phyloP scores from a whole-genome alignment of 208 protist species.

The Crithidia fasciculata region DNA sequence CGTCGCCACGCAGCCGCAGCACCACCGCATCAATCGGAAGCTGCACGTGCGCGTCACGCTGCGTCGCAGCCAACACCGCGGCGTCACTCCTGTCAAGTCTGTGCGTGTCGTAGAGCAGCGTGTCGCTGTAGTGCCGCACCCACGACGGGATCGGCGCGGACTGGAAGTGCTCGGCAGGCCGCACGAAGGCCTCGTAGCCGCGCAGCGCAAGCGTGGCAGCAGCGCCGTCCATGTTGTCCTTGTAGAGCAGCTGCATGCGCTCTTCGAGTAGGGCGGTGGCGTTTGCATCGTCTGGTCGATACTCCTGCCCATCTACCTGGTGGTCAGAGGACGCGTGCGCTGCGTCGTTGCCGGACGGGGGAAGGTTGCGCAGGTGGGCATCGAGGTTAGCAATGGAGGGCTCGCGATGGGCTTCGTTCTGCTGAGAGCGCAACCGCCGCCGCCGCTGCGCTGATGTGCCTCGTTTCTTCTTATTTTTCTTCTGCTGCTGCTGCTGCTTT shows the following conservation, averaged over 20 bases:
- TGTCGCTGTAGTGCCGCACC: conserved; percentile 48
- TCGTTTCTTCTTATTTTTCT: background rate
- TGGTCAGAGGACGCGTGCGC: background rate
- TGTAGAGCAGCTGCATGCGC: conserved; percentile 9
- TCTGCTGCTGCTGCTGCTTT: background rate
- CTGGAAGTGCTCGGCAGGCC: conserved; percentile 27
- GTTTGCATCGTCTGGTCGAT: conserved; percentile 22
- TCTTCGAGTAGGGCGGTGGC: conserved; percentile 21
- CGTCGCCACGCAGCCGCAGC: conserved; percentile 31
- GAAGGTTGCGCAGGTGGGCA: conserved; percentile 8
- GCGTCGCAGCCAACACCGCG: background rate
- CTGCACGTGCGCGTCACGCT: background rate
- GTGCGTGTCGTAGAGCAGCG: conserved; percentile 36
- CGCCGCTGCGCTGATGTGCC: background rate
- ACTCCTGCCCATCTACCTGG: conserved; percentile 15
- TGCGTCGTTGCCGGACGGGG: background rate
- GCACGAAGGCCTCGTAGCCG: conserved; percentile 6
- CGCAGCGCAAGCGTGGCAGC: background rate
- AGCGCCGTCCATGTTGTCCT: background rate
- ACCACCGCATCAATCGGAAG: conserved; percentile 32
- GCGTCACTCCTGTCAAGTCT: conserved; percentile 13
- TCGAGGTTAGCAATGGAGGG: background rate
- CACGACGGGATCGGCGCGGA: conserved; percentile 44
- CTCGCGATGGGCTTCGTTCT: background rate
- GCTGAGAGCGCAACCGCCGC: background rate